Percentiles rank a stretch among this genome's conserved stretches.
These are phyloP conservation scores for Metarhizium guizhouense DNA, from an alignment of 2,329 filamentous ascomycete species.

Conservation along the genomic window DNA sequence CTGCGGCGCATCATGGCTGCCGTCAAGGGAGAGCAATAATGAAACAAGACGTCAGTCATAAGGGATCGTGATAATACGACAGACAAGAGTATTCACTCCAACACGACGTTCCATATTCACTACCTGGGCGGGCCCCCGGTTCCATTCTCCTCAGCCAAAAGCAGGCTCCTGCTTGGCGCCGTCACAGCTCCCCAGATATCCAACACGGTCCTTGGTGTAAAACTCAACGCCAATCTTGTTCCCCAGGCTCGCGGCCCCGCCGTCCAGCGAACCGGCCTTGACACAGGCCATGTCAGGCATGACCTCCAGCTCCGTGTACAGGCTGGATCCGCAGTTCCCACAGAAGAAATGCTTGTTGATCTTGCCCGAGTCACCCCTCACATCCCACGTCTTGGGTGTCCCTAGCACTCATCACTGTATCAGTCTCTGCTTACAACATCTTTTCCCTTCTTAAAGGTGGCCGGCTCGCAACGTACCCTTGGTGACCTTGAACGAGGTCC, in stretches of 20 bases:
- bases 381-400: conserved; percentile 37
- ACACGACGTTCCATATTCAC: background rate
- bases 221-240: conserved; percentile 40
- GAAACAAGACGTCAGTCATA: no score
- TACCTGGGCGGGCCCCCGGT: no score
- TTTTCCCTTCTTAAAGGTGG: no score
- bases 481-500: conserved; percentile 36
- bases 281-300: conserved; percentile 41
- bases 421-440: no score
- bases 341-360: conserved; percentile 49
- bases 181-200: conserved; percentile 30
- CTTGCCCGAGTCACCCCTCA: conserved; percentile 39
- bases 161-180: conserved; percentile 15
- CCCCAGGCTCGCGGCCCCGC: conserved; percentile 32
- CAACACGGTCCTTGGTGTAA: conserved; percentile 40
- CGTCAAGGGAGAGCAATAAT: conserved; percentile 1
- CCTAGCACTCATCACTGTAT: conserved; percentile 19
- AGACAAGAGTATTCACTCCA: background rate
- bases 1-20: conserved; percentile 5
- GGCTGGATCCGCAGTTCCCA: conserved; percentile 36
- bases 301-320: conserved; percentile 43
- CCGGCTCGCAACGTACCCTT: conserved; percentile 28
- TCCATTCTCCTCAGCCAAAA: conserved; percentile 1
- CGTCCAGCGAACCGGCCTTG: conserved; percentile 43
- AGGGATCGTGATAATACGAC: background rate